Base-by-base conservation (phyloP, 495 filamentous ascomycete species). In the Talaromyces ruber region DNA sequence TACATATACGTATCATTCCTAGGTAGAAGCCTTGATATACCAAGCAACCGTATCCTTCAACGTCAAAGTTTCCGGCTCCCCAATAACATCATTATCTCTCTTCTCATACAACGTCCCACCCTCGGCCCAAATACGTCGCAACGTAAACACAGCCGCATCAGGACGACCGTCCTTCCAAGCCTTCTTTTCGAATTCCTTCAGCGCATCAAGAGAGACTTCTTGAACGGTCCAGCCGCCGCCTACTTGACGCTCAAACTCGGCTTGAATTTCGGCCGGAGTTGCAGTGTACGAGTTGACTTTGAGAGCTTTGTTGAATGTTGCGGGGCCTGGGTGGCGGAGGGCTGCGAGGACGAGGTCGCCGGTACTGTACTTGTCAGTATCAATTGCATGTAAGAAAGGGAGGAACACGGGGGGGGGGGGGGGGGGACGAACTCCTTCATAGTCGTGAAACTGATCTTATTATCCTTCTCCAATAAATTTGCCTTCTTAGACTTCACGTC, bases 281-380 rank as follows among this genome's bases (percentile, higher is more conserved):
- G 83, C 79, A 4, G 84, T 85, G 65, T 90, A 91, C 1, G 86
- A 89, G 64, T 90, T 89, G 5, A 91, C 82, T 57, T 81, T 85
- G 28, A 91, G 73, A 2, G 81, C 80, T 56, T 81, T 79, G 52
- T 81, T 81, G 14, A 77, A 72, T 0, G 82, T 75, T 11, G 71
- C 76, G 22, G 79, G 11, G 18, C 47, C 68, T 37, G 85, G 82
- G 51, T 85, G 78, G 18, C 75, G 77, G 11, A 90, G 72, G 6
- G 86, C 78, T 12, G 80, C 79, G 6, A 82, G 77, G 29, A 89
- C 79, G n/a, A 88, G 79, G 54, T 79, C 83, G 16, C 87, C 87
- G 16, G 89, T 86, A 65, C 86, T 89, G 58, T 59, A 59, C 32
- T 4, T 11, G 45, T 53, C 18, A 47, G 12, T 51, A 50, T 37